Percentiles rank a stretch among this genome's conserved stretches.
phyloP scores from a whole-genome alignment of 169 alveolate species.

The Cryptosporidium felis region DNA sequence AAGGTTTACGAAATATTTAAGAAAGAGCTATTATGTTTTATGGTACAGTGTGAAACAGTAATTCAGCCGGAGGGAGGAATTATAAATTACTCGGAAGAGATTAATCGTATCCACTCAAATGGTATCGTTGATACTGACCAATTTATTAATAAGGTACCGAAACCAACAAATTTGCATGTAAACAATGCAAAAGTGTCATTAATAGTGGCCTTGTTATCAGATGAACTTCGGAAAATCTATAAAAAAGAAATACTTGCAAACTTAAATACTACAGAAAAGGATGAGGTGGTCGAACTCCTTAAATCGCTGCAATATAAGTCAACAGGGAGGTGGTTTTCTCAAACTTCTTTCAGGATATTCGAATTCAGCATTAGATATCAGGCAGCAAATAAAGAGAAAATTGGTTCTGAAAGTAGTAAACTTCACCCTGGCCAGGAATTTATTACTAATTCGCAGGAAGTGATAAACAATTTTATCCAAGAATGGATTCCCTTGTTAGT shows the following conservation, averaged over 20 bases:
- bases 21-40: conserved; percentile 30
- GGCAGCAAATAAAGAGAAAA: not conserved
- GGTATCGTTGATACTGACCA: not conserved
- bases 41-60: conserved; percentile 41
- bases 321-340: conserved; percentile 38
- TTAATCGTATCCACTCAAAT: not conserved
- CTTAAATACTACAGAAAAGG: not conserved
- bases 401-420: not conserved
- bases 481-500: conserved; percentile 25
- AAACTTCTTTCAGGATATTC: not conserved
- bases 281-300: conserved; percentile 5
- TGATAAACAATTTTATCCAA: conserved; percentile 4
- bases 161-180: conserved; percentile 3
- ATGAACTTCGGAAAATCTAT: conserved; percentile 2
- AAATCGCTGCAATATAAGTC: conserved; percentile 44
- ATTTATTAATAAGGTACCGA: not conserved
- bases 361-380: too few relatives aligned
- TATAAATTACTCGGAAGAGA: not conserved
- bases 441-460: not conserved
- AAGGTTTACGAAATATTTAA: conserved; percentile 14
- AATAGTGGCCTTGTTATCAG: conserved; percentile 7
- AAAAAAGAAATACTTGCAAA: not conserved
- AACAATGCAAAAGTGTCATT: conserved; percentile 16
- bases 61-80: conserved; percentile 68
- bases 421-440: too few relatives aligned